Percentiles rank a stretch among this genome's conserved stretches.
These are phyloP conservation scores for Eustoma russellianum DNA, from an alignment of 257 asterid genomes.

Conservation along the genomic window DNA sequence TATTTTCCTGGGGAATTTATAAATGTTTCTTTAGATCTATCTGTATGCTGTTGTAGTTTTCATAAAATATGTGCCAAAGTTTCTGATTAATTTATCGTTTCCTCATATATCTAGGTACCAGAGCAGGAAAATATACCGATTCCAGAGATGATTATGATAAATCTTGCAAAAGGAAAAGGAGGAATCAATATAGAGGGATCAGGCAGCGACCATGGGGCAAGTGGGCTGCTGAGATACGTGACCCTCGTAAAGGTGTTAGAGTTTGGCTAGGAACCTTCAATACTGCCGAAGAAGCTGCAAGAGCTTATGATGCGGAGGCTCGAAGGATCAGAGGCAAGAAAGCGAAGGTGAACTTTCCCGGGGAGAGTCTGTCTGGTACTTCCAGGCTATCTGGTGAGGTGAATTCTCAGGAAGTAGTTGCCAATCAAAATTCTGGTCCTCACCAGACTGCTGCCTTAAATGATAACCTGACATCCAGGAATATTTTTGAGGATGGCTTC, in stretches of 20 bases:
- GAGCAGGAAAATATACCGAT: slow-evolving; percentile 26
- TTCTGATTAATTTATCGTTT: too few species aligned
- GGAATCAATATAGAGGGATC: slow-evolving; percentile 90
- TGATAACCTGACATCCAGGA: slow-evolving; percentile 6
- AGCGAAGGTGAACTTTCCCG: slow-evolving; percentile 93
- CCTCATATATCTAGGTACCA: slow-evolving; percentile 25
- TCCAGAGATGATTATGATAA: slow-evolving; percentile 52
- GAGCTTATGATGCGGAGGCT: slow-evolving; percentile 91
- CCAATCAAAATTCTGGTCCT: slow-evolving; percentile 11
- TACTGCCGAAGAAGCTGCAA: slow-evolving; percentile 99
- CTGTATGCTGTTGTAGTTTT: not conserved
- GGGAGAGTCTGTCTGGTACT: slow-evolving; percentile 33
- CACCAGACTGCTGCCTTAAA: slow-evolving; percentile 7
- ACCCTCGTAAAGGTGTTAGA: slow-evolving; percentile 89
- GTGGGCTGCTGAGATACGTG: slow-evolving; percentile 99
- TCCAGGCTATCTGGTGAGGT: slow-evolving; percentile 30
- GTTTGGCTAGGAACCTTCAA: slow-evolving; percentile 98
- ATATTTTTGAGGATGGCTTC: slow-evolving; percentile 11
- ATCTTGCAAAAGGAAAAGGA: slow-evolving; percentile 80
- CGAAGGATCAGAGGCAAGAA: slow-evolving; percentile 86
- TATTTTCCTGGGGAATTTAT: too few species aligned
- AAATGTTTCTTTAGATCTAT: too few species aligned
- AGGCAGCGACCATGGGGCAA: slow-evolving; percentile 99
- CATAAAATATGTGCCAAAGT: not conserved
- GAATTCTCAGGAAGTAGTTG: slow-evolving; percentile 19